Conservation (phyloP, 371 early-diverging fungal species). For the Mortierella sp. region DNA sequence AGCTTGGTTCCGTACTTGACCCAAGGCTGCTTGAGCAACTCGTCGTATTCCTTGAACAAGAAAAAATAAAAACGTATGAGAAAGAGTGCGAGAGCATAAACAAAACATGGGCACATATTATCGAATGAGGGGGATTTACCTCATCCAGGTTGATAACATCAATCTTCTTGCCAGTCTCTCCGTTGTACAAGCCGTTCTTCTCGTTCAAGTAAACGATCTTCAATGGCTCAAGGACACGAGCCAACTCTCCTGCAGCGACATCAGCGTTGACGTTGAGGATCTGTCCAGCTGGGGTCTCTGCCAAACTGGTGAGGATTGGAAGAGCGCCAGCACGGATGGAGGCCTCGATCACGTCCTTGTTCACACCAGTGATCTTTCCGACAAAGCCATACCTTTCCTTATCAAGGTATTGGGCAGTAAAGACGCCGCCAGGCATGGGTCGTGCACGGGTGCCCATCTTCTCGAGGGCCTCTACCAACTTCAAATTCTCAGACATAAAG, state of each 20-base stretch:
- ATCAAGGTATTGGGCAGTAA: slow-evolving; percentile 94
- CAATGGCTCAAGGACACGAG: slow-evolving; percentile 94
- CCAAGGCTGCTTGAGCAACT: slow-evolving; percentile 92
- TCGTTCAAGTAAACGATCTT: slow-evolving; percentile 97
- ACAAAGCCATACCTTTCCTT: slow-evolving; percentile 93
- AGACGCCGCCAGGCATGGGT: slow-evolving; percentile 95
- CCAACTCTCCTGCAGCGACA: slow-evolving; percentile 96
- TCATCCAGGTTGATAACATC: slow-evolving; percentile 96
- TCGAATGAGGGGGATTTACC: slow-evolving; percentile 59
- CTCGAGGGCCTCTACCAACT: slow-evolving; percentile 96
- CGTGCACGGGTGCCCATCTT: slow-evolving; percentile 93
- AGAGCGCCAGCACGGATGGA: slow-evolving; percentile 93
- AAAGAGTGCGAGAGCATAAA: slow-evolving; percentile 1
- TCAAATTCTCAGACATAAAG: slow-evolving; percentile 94
- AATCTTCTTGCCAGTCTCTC: slow-evolving; percentile 92
- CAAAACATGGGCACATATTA: neutral
- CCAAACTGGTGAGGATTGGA: slow-evolving; percentile 94
- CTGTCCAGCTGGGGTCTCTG: slow-evolving; percentile 97
- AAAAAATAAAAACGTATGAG: slow-evolving; percentile 1
- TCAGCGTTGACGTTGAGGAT: slow-evolving; percentile 98
- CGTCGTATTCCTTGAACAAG: slow-evolving; percentile 75
- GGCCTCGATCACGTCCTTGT: slow-evolving; percentile 92
- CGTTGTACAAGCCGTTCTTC: slow-evolving; percentile 94
- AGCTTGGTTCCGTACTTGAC: slow-evolving; percentile 96
- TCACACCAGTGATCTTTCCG: slow-evolving; percentile 90